These are phyloP conservation scores for Fulvia fulva DNA, from an alignment of 2,329 filamentous ascomycete species.

Conservation along the genomic window DNA sequence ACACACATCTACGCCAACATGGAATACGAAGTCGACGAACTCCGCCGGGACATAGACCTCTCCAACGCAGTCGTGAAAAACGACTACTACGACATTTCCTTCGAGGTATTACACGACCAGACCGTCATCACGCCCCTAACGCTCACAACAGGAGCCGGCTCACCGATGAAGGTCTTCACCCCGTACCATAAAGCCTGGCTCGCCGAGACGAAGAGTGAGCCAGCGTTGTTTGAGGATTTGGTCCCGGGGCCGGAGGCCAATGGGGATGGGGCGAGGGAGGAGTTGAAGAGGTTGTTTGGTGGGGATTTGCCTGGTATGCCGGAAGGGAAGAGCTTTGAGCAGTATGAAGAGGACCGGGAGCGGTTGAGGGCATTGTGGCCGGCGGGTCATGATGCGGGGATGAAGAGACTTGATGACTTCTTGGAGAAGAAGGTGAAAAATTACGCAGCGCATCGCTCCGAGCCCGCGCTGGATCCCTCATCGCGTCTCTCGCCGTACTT, in stretches of 20 bases:
- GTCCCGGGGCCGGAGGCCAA: slow-evolving; percentile 41
- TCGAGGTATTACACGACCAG: slow-evolving; percentile 48
- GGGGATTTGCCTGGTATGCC: slow-evolving; percentile 39
- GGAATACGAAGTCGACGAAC: slow-evolving; percentile 88
- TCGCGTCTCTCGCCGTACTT: slow-evolving; percentile 44
- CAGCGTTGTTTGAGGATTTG: slow-evolving; percentile 40
- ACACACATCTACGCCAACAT: slow-evolving; percentile 54
- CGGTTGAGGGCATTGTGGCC: slow-evolving; percentile 45
- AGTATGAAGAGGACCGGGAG: slow-evolving; percentile 36
- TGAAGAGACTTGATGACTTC: slow-evolving; percentile 40
- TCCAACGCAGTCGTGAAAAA: slow-evolving; percentile 30
- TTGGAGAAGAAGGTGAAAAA: slow-evolving; percentile 36
- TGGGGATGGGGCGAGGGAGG: slow-evolving; percentile 43
- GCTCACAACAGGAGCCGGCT: slow-evolving; percentile 41
- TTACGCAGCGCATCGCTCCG: slow-evolving; percentile 43
- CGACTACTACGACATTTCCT: slow-evolving; percentile 35
- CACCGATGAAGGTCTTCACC: slow-evolving; percentile 51
- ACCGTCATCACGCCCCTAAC: slow-evolving; percentile 46
- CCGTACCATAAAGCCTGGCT: slow-evolving; percentile 50
- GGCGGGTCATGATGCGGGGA: slow-evolving; percentile 41
- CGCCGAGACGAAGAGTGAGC: slow-evolving; percentile 39
- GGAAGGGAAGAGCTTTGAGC: slow-evolving; percentile 40
- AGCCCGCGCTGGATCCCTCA: slow-evolving; percentile 41
- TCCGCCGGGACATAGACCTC: slow-evolving; percentile 54
- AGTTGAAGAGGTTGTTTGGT: slow-evolving; percentile 57